phyloP scores from a whole-genome alignment of 768 basidiomycete species.

The Macrolepiota fuliginosa region DNA sequence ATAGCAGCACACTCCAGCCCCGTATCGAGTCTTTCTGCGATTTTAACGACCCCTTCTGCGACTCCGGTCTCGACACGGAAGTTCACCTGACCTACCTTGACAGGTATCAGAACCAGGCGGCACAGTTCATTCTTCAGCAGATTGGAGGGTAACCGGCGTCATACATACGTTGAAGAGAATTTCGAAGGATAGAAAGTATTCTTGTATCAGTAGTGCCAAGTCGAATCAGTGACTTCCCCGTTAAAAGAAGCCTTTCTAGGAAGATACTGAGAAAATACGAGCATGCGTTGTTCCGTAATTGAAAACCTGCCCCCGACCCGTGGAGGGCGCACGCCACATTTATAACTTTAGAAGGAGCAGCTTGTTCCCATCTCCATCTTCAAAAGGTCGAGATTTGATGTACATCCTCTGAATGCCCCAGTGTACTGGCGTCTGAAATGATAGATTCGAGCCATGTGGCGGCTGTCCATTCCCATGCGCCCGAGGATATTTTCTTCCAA shows the following conservation, averaged over 20 bases:
- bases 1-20: constrained; percentile 22
- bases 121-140: constrained; percentile 23
- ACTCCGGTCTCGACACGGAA: constrained; percentile 19
- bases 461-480: background rate
- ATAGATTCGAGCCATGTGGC: background rate
- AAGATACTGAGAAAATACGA: background rate
- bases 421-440: background rate
- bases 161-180: background rate
- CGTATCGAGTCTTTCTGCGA: constrained; percentile 26
- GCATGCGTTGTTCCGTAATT: background rate
- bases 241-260: background rate
- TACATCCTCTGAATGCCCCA: background rate
- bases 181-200: background rate
- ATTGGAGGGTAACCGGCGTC: constrained; percentile 22
- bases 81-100: constrained; percentile 25
- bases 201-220: background rate
- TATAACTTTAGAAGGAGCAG: background rate
- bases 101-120: constrained; percentile 24
- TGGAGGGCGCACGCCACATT: background rate
- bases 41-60: constrained; percentile 27
- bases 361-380: background rate
- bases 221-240: background rate
- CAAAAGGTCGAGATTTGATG: background rate
- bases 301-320: background rate
- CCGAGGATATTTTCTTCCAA: background rate